Evolutionary conservation across 306 rosid genomes (phyloP), one percentile per base, ranked within the genome.

Genomic region (Casuarina cunninghamiana): DNA sequence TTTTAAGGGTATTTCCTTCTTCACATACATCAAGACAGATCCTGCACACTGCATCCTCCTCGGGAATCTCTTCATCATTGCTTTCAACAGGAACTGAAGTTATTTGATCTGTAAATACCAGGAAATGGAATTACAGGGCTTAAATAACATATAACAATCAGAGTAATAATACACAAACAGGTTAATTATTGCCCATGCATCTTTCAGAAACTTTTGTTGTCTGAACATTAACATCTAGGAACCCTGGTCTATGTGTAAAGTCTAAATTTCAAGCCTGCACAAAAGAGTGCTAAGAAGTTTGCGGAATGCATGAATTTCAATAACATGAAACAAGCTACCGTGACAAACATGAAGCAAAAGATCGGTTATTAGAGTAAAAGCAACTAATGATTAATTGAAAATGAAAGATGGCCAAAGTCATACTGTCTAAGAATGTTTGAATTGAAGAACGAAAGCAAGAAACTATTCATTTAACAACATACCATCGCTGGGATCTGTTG

Each of bases 21-120:
- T 91, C 93, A 46, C 97, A 95, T 58, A 60, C 89, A 54, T 92
- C 98, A 69, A 89, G 83, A 86, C 98, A 95, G 71, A 92, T 95
- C 87, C 98, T 89, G 85, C 98, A 95, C 57, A 91, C 91, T 8
- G 97, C 98, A 89, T 92, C 98, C 91, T 92, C 98, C 84, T 95
- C 98, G 43, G 97, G 97, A 88, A 92, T 95, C 87, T 92, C 98
- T 87, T 95, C 97, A 80, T 92, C 98, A 2, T 78, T 75, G 68
- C 15, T 81, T 77, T 91, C 98, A 32, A 77, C 78, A 17, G 92
- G 86, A 77, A 37, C 91, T 4, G 97, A 90, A 79, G 86, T 88
- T 81, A 87, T 86, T 85, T 92, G 92, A 87, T 89, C 98, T 92
- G 90, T 10, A 66, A 84, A 81, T 77, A 60, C 79, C 82, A 80